These are phyloP conservation scores for Aureobasidium musti DNA, from an alignment of 2,329 filamentous ascomycete genomes.

Conservation along the genomic window DNA sequence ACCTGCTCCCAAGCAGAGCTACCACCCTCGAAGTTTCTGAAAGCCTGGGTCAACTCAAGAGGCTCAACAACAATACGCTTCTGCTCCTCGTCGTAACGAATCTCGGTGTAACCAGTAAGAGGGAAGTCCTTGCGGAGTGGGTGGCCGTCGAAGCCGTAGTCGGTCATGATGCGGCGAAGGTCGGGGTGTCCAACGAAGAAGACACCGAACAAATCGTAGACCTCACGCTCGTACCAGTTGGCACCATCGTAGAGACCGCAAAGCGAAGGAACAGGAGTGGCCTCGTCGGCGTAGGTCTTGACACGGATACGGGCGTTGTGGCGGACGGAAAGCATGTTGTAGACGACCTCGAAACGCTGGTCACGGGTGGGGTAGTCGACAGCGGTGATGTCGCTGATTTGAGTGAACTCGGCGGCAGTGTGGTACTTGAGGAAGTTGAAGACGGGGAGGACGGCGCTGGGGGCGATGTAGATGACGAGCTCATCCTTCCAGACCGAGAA, in stretches of 20 bases:
- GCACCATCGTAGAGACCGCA: constrained; percentile 87
- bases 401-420: constrained; percentile 94
- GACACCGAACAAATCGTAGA: constrained; percentile 96
- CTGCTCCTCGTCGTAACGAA: constrained; percentile 99
- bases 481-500: constrained; percentile 99
- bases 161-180: constrained; percentile 96
- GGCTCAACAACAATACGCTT: constrained; percentile 99
- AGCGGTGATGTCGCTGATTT: constrained; percentile 87
- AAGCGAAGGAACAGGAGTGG: constrained; percentile 86
- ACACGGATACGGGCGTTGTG: constrained; percentile 96
- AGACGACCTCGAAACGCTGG: constrained; percentile 96
- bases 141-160: constrained; percentile 98
- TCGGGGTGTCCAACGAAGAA: constrained; percentile 97
- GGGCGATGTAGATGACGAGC: constrained; percentile 74
- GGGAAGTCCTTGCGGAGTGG: constrained; percentile 98
- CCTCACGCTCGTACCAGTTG: constrained; percentile 98
- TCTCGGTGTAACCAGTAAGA: constrained; percentile 95
- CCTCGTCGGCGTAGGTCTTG: constrained; percentile 98
- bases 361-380: constrained; percentile 95
- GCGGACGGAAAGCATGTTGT: constrained; percentile 92
- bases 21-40: constrained; percentile 91
- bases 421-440: constrained; percentile 97
- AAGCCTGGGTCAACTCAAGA: constrained; percentile 95
- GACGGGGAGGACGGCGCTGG: constrained; percentile 83
- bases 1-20: constrained; percentile 65